phyloP scores from a whole-genome alignment of 129 eudicot genomes.

The Flaveria linearis region DNA sequence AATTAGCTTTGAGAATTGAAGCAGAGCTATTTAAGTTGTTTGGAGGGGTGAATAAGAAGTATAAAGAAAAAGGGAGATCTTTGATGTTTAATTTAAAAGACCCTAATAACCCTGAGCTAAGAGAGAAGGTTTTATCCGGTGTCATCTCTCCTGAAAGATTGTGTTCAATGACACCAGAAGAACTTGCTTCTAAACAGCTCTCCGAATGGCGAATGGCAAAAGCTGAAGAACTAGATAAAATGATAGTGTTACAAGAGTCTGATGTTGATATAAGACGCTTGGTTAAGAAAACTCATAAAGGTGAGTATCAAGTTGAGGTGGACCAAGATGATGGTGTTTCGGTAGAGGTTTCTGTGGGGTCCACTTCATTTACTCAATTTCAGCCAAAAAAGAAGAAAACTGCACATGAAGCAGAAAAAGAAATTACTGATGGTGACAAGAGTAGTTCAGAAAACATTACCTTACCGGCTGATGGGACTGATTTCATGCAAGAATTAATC shows the following conservation, averaged over 20 bases:
- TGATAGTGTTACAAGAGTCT: slow-evolving; percentile 79
- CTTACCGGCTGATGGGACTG: slow-evolving; percentile 80
- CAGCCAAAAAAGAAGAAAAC: slow-evolving; percentile 37
- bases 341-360: slow-evolving; percentile 63
- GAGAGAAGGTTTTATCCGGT: slow-evolving; percentile 86
- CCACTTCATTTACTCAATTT: slow-evolving; percentile 33
- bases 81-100: slow-evolving; percentile 83
- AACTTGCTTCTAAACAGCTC: slow-evolving; percentile 93
- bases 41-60: slow-evolving; percentile 90
- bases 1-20: slow-evolving; percentile 63
- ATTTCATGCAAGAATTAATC: slow-evolving; percentile 84
- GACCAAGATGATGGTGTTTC: slow-evolving; percentile 61
- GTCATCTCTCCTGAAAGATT: slow-evolving; percentile 66
- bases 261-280: slow-evolving; percentile 70
- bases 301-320: slow-evolving; percentile 84
- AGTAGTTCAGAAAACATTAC: slow-evolving; percentile 44
- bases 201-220: slow-evolving; percentile 93
- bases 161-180: slow-evolving; percentile 94
- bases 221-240: slow-evolving; percentile 78
- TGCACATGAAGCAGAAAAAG: slow-evolving; percentile 25
- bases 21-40: slow-evolving; percentile 69
- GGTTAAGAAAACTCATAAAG: slow-evolving; percentile 92
- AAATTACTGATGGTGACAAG: slow-evolving; percentile 30
- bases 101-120: slow-evolving; percentile 70
- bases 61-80: slow-evolving; percentile 88